These are phyloP conservation scores for Nitzschia putrida DNA, from an alignment of 108 stramenopile species.

Conservation along the genomic window DNA sequence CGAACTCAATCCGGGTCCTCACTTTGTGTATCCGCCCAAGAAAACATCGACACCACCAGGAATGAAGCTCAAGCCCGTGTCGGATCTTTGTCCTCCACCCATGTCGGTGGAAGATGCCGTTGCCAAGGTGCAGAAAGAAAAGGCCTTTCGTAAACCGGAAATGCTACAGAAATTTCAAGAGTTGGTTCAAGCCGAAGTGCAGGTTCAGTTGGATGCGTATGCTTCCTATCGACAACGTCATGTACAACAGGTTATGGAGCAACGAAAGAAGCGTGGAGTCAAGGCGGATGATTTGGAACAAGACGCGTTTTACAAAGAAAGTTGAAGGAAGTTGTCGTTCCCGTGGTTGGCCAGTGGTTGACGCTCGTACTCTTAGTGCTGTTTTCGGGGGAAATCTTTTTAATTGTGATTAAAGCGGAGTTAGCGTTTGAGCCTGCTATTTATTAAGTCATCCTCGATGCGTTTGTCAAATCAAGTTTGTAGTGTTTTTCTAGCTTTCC, in stretches of 20 bases:
- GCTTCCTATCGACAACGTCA: slow-evolving; percentile 49
- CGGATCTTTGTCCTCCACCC: slow-evolving; percentile 60
- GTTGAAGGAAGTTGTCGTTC: background rate
- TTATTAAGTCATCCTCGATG: background rate
- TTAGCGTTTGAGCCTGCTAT: no score
- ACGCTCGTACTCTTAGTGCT: no score
- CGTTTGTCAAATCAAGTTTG: background rate
- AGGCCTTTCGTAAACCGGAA: slow-evolving; percentile 48
- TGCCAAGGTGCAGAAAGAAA: slow-evolving; percentile 43
- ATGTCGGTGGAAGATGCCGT: slow-evolving; percentile 58
- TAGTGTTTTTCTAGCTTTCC: slow-evolving; percentile 47
- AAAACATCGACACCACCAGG: slow-evolving; percentile 32
- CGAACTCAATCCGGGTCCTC: slow-evolving; percentile 77
- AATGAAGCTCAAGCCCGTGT: slow-evolving; percentile 49
- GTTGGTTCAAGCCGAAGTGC: slow-evolving; percentile 61
- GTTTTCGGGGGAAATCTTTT: no score
- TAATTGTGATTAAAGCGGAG: no score
- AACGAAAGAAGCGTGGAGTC: slow-evolving; percentile 52
- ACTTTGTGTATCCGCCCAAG: slow-evolving; percentile 74
- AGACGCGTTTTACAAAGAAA: slow-evolving; percentile 25
- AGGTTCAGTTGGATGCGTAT: slow-evolving; percentile 53
- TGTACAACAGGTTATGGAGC: slow-evolving; percentile 39
- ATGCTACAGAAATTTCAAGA: slow-evolving; percentile 66
- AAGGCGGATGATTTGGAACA: slow-evolving; percentile 53
- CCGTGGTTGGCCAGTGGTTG: no score